A percentile compares a stretch with the other conserved stretches of the same genome.
Conservation (phyloP, 2,329 filamentous ascomycete genomes). For the Drechslerella coelobrocha region DNA sequence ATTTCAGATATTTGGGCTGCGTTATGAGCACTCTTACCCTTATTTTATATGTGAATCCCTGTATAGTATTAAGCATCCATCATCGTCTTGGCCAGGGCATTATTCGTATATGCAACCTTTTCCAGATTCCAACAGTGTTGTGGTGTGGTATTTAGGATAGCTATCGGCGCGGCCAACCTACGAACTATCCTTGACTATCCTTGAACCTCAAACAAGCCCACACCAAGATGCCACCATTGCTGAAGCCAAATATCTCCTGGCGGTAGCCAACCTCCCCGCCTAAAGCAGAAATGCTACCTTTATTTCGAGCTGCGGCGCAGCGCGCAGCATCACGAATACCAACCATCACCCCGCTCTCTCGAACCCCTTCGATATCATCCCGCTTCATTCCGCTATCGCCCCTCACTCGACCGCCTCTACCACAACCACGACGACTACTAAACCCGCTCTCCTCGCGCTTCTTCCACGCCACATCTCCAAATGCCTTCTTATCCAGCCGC, state of each 20-base stretch:
- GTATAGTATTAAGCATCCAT: no score
- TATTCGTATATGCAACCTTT: not conserved
- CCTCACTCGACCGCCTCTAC: not conserved
- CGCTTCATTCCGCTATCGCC: not conserved
- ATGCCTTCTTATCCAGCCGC: conserved; percentile 3
- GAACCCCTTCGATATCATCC: not conserved
- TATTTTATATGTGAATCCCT: no score
- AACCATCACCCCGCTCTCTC: not conserved
- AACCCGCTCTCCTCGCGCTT: not conserved
- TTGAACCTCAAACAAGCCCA: not conserved
- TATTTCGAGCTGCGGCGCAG: not conserved
- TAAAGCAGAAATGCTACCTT: not conserved
- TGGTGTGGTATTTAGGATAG: not conserved
- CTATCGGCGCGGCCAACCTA: not conserved
- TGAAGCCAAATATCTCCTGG: not conserved
- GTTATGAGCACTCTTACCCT: no score
- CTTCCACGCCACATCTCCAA: conserved; percentile 29
- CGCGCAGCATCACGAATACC: not conserved
- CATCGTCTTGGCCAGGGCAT: no score
- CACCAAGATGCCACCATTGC: not conserved
- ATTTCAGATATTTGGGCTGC: no score
- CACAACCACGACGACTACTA: not conserved
- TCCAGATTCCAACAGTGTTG: no score
- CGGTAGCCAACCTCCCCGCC: not conserved
- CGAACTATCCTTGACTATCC: no score